Base-by-base conservation (phyloP, 768 basidiomycete genomes). In the Amanita fuliginea region DNA sequence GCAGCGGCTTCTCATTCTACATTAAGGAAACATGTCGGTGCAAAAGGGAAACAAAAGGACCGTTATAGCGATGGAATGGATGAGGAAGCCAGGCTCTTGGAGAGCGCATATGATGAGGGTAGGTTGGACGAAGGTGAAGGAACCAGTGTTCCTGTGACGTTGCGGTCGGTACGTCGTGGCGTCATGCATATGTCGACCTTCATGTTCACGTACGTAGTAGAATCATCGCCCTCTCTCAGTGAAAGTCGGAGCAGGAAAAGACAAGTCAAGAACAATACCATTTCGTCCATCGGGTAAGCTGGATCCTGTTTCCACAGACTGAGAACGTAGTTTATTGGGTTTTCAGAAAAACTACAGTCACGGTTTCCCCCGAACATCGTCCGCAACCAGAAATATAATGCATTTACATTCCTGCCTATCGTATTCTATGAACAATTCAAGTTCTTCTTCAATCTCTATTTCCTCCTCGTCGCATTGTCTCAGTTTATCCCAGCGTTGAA, bases 361-460 rank as follows among this genome's bases (percentile, higher is more conserved):
- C 72, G 71, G 55, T 90, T 78, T 55, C 83, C 95, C 14, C 76
- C 93, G 26, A 99, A 99, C 66, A 83, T 85, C 42, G 89, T 96
- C 49, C 83, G 89, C 57, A 99, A 99, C 59, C 95, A 98, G 66
- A 99, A 99, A 71, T 98, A 98, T 75, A 95, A 94, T 62, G 73
- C 87, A 47, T 78, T 90, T 68, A 92, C 89, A n/a, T 99, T 99
- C 73, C 77, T 99, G 8, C 96, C 96, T 3, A 78, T 97, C 55
- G 94, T 98, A 40, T 80, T 98, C 63, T 98, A 97, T 65, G 94
- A 98, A 64, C 95, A 98, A 64, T 99, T 98, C 83, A 98, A 97
- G 67, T 97, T 95, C 74, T 99, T 99, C 72, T 98, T 96, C 80
- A 99, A 98, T 62, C 75, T 97, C 6, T 99, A 98, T 66, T 99